These are phyloP conservation scores for Glycine latifolia DNA, from an alignment of 306 rosid species.

Conservation along the genomic window DNA sequence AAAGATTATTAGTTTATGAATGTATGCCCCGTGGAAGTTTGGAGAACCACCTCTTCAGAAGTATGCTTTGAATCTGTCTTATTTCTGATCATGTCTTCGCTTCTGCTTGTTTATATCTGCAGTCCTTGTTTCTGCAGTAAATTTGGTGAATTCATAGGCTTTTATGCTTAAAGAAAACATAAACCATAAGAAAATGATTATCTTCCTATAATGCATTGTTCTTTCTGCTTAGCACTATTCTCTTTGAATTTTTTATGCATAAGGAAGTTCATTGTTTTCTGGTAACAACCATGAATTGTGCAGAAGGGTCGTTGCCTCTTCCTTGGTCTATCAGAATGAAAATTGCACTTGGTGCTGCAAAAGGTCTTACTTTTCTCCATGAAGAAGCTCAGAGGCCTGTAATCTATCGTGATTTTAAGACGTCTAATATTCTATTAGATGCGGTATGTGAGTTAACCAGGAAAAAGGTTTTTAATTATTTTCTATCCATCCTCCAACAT, in stretches of 20 bases:
- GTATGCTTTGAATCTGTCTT: slow-evolving; percentile 57
- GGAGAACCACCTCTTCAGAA: slow-evolving; percentile 98
- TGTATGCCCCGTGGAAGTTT: slow-evolving; percentile 97
- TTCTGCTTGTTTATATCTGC: slow-evolving; percentile 34
- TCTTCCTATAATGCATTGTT: slow-evolving; percentile 10
- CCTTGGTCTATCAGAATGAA: slow-evolving; percentile 70
- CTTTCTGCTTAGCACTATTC: slow-evolving; percentile 19
- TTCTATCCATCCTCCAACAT: slow-evolving; percentile 19
- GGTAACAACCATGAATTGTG: slow-evolving; percentile 64
- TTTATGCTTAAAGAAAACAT: neutral
- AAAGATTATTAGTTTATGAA: slow-evolving; percentile 87
- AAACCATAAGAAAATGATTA: slow-evolving; percentile 14
- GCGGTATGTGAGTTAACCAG: slow-evolving; percentile 62
- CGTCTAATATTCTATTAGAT: slow-evolving; percentile 89
- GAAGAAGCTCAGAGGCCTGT: slow-evolving; percentile 84
- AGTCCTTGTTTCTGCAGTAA: slow-evolving; percentile 21
- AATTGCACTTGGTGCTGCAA: slow-evolving; percentile 64
- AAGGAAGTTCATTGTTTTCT: slow-evolving; percentile 46
- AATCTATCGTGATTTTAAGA: slow-evolving; percentile 94
- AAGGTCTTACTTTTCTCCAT: slow-evolving; percentile 92
- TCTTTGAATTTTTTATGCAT: slow-evolving; percentile 35
- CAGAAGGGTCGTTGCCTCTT: slow-evolving; percentile 97
- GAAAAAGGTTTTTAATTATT: slow-evolving; percentile 12
- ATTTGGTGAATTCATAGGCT: slow-evolving; percentile 2
- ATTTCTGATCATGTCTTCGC: slow-evolving; percentile 40